A percentile compares a stretch with the other conserved stretches of the same genome.
phyloP scores from a whole-genome alignment of 2,329 filamentous ascomycete species.

The Ophiocordyceps robertsii region DNA sequence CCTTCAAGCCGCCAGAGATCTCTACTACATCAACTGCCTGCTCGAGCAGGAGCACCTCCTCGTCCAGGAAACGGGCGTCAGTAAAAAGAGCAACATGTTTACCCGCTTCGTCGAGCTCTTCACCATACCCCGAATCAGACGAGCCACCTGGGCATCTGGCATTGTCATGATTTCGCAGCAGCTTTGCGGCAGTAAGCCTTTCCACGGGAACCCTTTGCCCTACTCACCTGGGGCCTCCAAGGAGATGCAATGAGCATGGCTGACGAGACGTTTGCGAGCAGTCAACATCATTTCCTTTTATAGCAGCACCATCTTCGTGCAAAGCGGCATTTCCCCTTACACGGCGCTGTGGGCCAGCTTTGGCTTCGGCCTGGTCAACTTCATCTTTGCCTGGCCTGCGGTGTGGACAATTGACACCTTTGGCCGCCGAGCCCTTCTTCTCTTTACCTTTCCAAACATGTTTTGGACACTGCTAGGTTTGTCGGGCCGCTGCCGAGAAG shows the following conservation, averaged over 20 bases:
- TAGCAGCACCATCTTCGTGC: constrained; percentile 29
- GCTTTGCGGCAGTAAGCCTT: constrained; percentile 32
- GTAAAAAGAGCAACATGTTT: constrained; percentile 28
- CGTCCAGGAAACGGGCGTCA: constrained; percentile 13
- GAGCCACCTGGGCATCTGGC: constrained; percentile 52
- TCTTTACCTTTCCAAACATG: constrained; percentile 20
- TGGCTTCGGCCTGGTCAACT: constrained; percentile 15
- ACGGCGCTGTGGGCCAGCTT: constrained; percentile 18
- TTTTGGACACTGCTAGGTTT: constrained; percentile 12
- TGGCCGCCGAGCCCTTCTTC: constrained; percentile 9
- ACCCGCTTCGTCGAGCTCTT: constrained; percentile 43
- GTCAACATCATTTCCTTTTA: constrained; percentile 38
- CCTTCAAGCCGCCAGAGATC: constrained; percentile 47
- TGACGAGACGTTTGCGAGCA: constrained; percentile 1
- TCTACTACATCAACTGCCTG: constrained; percentile 40
- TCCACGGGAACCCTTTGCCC: no score
- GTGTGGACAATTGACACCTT: constrained; percentile 17
- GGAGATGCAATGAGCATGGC: background rate
- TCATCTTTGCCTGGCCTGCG: constrained; percentile 15
- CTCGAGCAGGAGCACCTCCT: constrained; percentile 17
- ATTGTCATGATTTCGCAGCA: constrained; percentile 56
- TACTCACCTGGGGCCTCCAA: no score
- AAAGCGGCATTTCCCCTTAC: constrained; percentile 20
- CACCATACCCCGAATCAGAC: constrained; percentile 41
- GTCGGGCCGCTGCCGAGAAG: background rate